Conservation (phyloP, 768 basidiomycete species). For the Suillus spraguei region DNA sequence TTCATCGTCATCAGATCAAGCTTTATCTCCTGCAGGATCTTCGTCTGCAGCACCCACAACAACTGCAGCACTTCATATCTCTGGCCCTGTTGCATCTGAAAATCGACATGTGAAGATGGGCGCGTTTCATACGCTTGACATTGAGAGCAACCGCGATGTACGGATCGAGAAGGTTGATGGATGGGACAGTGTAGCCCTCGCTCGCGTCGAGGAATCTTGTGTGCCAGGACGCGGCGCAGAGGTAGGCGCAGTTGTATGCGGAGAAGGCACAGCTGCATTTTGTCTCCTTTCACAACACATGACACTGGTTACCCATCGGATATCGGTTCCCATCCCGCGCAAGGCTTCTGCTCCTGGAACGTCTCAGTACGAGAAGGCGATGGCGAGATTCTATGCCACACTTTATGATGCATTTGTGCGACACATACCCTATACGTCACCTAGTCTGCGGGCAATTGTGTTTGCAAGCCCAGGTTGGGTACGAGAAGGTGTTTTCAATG, state of each 20-base stretch:
- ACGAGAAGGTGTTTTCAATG: slow-evolving; percentile 83
- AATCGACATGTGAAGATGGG: slow-evolving; percentile 91
- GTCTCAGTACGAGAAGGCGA: slow-evolving; percentile 91
- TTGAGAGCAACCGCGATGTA: slow-evolving; percentile 90
- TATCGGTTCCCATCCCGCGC: slow-evolving; percentile 87
- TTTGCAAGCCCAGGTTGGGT: slow-evolving; percentile 98
- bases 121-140: slow-evolving; percentile 91
- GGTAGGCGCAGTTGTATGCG: slow-evolving; percentile 93
- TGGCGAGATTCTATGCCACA: slow-evolving; percentile 79
- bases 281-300: slow-evolving; percentile 96
- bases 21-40: slow-evolving; percentile 25
- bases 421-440: slow-evolving; percentile 83
- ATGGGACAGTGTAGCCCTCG: slow-evolving; percentile 90
- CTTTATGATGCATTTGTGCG: slow-evolving; percentile 86
- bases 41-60: slow-evolving; percentile 36
- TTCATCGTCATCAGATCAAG: slow-evolving; percentile 49
- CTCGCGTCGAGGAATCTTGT: slow-evolving; percentile 85
- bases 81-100: slow-evolving; percentile 84
- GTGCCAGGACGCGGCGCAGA: slow-evolving; percentile 95
- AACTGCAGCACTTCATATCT: slow-evolving; percentile 75
- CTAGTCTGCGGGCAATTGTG: slow-evolving; percentile 82
- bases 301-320: slow-evolving; percentile 89
- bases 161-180: slow-evolving; percentile 84
- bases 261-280: slow-evolving; percentile 93
- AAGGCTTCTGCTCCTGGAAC: slow-evolving; percentile 83